These are phyloP conservation scores for Aspergillus brasiliensis DNA, from an alignment of 2,329 filamentous ascomycete genomes.

Conservation along the genomic window DNA sequence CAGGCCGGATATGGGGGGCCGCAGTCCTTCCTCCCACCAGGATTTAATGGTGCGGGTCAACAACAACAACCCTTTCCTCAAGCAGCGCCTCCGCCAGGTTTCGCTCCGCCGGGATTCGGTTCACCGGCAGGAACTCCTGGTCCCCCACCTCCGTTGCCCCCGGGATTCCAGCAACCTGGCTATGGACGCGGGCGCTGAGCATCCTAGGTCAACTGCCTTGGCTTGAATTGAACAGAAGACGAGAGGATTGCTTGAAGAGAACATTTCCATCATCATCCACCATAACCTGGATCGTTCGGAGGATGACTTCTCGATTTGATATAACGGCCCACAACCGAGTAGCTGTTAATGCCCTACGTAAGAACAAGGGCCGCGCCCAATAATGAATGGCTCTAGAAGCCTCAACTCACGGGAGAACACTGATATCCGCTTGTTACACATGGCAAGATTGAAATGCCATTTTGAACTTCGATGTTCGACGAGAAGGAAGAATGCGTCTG, in stretches of 20 bases:
- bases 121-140: conserved; percentile 31
- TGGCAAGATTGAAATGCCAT: background rate
- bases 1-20: conserved; percentile 69
- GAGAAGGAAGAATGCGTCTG: background rate
- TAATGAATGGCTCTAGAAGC: background rate
- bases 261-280: background rate
- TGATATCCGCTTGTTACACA: background rate
- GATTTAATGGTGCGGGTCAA: conserved; percentile 38
- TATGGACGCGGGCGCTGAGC: conserved; percentile 42
- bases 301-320: background rate
- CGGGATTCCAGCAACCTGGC: conserved; percentile 46
- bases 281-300: background rate
- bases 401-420: background rate
- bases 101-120: conserved; percentile 54
- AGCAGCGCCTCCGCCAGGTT: conserved; percentile 53
- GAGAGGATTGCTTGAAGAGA: background rate
- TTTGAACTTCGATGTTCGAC: background rate
- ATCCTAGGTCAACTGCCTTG: background rate
- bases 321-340: background rate
- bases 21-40: conserved; percentile 43
- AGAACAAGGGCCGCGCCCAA: background rate
- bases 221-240: background rate
- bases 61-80: conserved; percentile 36
- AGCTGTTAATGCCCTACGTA: background rate
- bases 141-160: conserved; percentile 41